These are phyloP conservation scores for Leccinum ochraceum DNA, from an alignment of 768 basidiomycete species.

Conservation along the genomic window DNA sequence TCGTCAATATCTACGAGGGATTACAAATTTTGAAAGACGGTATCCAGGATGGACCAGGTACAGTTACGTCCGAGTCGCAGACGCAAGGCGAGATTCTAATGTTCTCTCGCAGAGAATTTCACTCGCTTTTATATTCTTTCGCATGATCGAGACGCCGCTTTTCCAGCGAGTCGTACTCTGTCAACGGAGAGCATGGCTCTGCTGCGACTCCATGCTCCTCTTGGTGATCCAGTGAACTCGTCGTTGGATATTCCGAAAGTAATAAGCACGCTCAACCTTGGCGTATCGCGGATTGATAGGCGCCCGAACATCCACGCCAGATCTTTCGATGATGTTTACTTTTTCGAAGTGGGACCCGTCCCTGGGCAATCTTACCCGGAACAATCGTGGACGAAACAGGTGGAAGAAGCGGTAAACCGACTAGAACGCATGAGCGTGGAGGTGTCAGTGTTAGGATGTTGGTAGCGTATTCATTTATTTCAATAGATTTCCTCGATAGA, in stretches of 20 bases:
- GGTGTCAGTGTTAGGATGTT: constrained; percentile 47
- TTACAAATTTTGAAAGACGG: constrained; percentile 59
- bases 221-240: not conserved
- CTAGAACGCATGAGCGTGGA: constrained; percentile 37
- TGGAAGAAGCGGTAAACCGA: constrained; percentile 39
- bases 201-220: constrained; percentile 35
- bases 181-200: constrained; percentile 35
- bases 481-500: not conserved
- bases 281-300: constrained; percentile 59
- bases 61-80: not conserved
- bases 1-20: constrained; percentile 58
- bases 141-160: constrained; percentile 31
- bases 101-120: constrained; percentile 50
- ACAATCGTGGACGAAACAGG: constrained; percentile 33
- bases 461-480: constrained; percentile 36
- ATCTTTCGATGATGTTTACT: constrained; percentile 63
- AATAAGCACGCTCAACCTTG: constrained; percentile 42
- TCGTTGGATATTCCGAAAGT: constrained; percentile 20
- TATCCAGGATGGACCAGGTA: constrained; percentile 56
- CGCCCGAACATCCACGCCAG: constrained; percentile 49
- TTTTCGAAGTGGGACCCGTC: constrained; percentile 51
- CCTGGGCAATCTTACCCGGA: not conserved
- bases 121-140: constrained; percentile 70
- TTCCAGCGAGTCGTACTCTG: constrained; percentile 29
- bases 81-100: not conserved